These are phyloP conservation scores for Yarrowia divulgata DNA, from an alignment of 805 yeast genomes.

Conservation along the genomic window DNA sequence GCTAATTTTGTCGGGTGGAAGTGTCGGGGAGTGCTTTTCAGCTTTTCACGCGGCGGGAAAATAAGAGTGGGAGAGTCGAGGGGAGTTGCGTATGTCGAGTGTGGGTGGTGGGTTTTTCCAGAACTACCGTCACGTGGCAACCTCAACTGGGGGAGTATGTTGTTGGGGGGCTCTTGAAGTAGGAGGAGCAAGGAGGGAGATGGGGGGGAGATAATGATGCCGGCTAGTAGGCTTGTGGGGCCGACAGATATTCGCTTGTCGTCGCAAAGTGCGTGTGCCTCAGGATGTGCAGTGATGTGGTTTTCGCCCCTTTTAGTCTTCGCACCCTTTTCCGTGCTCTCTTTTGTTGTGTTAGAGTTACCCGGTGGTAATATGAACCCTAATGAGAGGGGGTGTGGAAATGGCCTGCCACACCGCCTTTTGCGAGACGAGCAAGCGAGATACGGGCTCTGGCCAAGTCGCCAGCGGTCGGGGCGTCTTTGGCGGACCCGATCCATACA, in stretches of 20 bases:
- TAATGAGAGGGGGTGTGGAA: conserved; percentile 30
- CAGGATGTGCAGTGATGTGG: conserved; percentile 33
- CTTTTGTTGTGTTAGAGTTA: conserved; percentile 39
- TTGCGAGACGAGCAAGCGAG: too few species aligned
- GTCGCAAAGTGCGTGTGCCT: conserved; percentile 35
- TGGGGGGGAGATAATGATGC: not conserved
- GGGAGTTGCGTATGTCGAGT: conserved; percentile 33
- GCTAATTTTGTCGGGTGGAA: conserved; percentile 32
- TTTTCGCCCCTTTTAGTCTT: conserved; percentile 30
- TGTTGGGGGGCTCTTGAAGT: not conserved
- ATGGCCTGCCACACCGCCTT: not conserved
- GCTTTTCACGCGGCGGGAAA: conserved; percentile 39
- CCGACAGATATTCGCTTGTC: conserved; percentile 32
- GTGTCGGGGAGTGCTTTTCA: conserved; percentile 35
- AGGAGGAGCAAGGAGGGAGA: not conserved
- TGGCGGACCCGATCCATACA: not conserved
- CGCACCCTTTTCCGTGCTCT: conserved; percentile 35
- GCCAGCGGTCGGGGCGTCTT: not conserved
- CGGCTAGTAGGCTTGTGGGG: not conserved
- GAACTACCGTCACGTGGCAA: conserved; percentile 28
- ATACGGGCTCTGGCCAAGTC: too few species aligned
- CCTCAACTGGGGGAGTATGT: not conserved
- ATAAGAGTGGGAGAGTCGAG: conserved; percentile 39
- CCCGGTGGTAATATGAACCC: conserved; percentile 38
- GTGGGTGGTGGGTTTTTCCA: conserved; percentile 34